Percentiles rank a stretch among this genome's conserved stretches.
Evolutionary conservation across 2,329 filamentous ascomycete species (phyloP).

Genomic region (Talaromyces sp.): DNA sequence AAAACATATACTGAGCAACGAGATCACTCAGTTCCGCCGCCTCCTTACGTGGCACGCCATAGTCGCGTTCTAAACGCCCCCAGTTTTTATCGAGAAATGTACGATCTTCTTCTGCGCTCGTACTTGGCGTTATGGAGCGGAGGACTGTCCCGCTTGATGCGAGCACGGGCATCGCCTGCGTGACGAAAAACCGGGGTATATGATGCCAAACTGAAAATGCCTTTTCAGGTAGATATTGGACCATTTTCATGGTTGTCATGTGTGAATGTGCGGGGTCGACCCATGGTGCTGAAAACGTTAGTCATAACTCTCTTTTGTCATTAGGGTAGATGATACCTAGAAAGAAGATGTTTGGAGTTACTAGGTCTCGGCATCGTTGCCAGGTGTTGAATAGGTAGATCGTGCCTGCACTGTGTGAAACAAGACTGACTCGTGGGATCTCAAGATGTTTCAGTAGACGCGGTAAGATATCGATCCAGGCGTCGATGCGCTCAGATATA

Average conservation of each 20-base stretch:
- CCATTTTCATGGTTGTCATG: constrained; percentile 30
- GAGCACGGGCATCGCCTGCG: constrained; percentile 22
- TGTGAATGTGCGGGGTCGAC: constrained; percentile 44
- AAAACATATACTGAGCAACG: constrained; percentile 20
- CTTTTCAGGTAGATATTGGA: constrained; percentile 27
- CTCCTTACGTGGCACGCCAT: constrained; percentile 17
- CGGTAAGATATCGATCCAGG: constrained; percentile 48
- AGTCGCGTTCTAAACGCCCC: constrained; percentile 20
- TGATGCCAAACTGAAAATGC: constrained; percentile 31
- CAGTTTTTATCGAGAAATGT: constrained; percentile 14
- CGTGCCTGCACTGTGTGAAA: constrained; percentile 47
- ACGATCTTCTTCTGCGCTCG: constrained; percentile 1
- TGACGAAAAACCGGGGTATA: constrained; percentile 32
- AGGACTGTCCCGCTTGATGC: constrained; percentile 24
- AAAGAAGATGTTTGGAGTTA: constrained; percentile 12
- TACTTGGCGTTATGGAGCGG: constrained; percentile 9
- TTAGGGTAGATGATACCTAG: constrained; percentile 13
- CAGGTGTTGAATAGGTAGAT: constrained; percentile 48
- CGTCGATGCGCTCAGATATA: constrained; percentile 37
- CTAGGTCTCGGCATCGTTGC: constrained; percentile 11
- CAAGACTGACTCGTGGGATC: constrained; percentile 36
- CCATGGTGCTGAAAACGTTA: constrained; percentile 44
- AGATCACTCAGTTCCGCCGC: constrained; percentile 21
- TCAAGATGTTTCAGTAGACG: constrained; percentile 39
- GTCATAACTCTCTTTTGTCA: constrained; percentile 5